Conservation (phyloP, 306 rosid genomes). For the Ammopiptanthus mongolicus region DNA sequence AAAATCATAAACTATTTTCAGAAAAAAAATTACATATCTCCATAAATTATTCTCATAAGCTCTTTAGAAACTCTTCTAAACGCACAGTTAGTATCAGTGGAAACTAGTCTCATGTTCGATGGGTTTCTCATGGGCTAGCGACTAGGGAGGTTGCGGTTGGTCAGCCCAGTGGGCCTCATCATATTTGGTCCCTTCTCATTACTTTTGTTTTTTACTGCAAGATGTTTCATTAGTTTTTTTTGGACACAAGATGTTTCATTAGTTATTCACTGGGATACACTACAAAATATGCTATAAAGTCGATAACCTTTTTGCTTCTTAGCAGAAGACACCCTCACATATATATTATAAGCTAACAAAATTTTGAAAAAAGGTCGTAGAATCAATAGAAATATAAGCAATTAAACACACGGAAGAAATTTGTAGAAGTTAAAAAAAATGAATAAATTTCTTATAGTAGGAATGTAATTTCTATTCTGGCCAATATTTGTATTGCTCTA, state of each 20-base stretch:
- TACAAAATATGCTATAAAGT: neutral
- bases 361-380: neutral
- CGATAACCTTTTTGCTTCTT: neutral
- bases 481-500: constrained; percentile 9
- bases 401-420: neutral
- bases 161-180: neutral
- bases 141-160: too few species aligned
- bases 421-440: constrained; percentile 10
- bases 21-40: too few species aligned
- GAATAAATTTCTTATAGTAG: constrained; percentile 14
- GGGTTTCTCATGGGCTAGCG: neutral
- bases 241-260: too few species aligned
- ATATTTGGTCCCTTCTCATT: neutral
- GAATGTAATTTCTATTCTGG: neutral
- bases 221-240: too few species aligned
- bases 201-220: too few species aligned
- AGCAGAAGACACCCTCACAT: neutral
- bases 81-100: too few species aligned
- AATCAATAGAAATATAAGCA: constrained; percentile 17
- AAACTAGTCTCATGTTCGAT: neutral
- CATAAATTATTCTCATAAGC: too few species aligned
- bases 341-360: constrained; percentile 11
- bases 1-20: too few species aligned
- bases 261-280: neutral
- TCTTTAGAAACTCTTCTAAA: too few species aligned